These are phyloP conservation scores for Didymellaceae sp. DNA, from an alignment of 2,329 filamentous ascomycete genomes.

Conservation along the genomic window DNA sequence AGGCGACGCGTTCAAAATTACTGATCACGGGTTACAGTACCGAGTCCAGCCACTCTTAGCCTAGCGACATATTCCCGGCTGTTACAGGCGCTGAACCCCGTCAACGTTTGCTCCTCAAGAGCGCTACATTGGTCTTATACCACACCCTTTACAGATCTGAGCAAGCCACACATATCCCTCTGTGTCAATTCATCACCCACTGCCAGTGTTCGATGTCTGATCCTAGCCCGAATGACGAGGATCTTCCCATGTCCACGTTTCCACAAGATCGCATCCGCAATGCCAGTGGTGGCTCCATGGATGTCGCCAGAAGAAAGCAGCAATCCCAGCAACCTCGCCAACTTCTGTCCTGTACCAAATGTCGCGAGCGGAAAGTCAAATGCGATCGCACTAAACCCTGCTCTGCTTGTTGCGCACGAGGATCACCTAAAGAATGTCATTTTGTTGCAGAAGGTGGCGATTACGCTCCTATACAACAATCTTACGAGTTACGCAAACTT, in stretches of 20 bases:
- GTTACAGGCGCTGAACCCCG: conserved; percentile 10
- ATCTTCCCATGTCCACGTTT: conserved; percentile 22
- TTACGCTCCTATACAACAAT: conserved; percentile 56
- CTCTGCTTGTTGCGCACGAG: conserved; percentile 57
- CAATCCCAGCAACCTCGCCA: conserved; percentile 53
- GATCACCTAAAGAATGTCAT: conserved; percentile 55
- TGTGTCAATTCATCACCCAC: conserved; percentile 26
- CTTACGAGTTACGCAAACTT: conserved; percentile 56
- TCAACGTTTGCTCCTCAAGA: neutral
- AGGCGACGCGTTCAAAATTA: conserved; percentile 32
- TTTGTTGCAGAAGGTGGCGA: conserved; percentile 56
- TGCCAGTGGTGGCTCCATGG: conserved; percentile 19
- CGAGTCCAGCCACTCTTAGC: conserved; percentile 9
- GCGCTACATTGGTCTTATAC: conserved; percentile 3
- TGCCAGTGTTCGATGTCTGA: conserved; percentile 23
- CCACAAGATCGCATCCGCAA: conserved; percentile 22
- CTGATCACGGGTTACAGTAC: conserved; percentile 21
- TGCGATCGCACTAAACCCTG: conserved; percentile 59
- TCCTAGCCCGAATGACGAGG: conserved; percentile 11
- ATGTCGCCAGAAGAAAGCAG: conserved; percentile 41
- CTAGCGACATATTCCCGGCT: conserved; percentile 12
- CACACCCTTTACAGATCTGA: neutral
- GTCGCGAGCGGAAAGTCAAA: conserved; percentile 58
- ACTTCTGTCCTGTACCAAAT: conserved; percentile 57
- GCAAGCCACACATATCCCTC: neutral